Evolutionary conservation across 441 rosid species (phyloP).

Genomic region (Adansonia gregorii): DNA sequence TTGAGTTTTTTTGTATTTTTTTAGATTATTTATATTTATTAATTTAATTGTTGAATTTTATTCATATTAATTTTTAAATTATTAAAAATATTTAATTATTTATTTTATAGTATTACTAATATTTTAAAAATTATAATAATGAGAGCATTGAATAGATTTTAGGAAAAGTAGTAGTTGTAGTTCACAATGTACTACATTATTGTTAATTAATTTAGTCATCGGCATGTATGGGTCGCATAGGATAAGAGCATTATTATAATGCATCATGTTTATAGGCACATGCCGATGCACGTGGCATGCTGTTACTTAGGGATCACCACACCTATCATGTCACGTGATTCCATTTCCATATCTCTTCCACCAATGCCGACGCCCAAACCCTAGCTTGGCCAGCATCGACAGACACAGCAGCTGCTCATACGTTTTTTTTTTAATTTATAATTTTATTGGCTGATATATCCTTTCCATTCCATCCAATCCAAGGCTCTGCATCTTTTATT

Average conservation of each 20-base stretch:
- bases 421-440: too few relatives aligned
- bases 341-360: conserved; percentile 50
- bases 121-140: neutral
- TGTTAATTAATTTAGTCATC: neutral
- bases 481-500: too few relatives aligned
- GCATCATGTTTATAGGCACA: conserved; percentile 44
- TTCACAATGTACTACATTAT: too few relatives aligned
- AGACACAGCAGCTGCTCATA: neutral
- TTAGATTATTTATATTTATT: too few relatives aligned
- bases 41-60: too few relatives aligned
- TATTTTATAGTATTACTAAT: neutral
- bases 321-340: conserved; percentile 54
- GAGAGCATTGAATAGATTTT: neutral
- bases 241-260: neutral
- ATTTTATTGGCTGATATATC: too few relatives aligned
- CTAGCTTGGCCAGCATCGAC: neutral
- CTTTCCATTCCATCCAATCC: too few relatives aligned
- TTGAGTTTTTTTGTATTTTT: too few relatives aligned
- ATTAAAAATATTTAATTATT: too few relatives aligned
- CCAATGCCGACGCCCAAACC: conserved; percentile 30
- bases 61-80: too few relatives aligned
- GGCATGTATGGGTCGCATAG: neutral
- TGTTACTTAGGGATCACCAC: conserved; percentile 61
- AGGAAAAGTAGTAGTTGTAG: too few relatives aligned
- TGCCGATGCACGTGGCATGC: conserved; percentile 63